Base-by-base conservation (phyloP, 768 basidiomycete species). In the Kwoniella sp. region DNA sequence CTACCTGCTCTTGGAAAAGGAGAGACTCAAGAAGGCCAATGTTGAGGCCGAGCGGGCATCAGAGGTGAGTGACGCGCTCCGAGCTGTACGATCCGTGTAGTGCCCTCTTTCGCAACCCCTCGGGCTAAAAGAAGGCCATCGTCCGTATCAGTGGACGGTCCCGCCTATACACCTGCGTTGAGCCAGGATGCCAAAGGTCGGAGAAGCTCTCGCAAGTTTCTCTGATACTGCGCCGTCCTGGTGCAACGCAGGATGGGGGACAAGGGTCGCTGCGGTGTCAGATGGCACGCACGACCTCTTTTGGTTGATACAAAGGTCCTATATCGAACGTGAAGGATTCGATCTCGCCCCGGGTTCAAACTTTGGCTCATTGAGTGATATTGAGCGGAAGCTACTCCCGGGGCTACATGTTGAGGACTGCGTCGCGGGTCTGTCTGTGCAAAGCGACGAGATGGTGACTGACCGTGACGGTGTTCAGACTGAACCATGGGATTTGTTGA, bases 251-350 rank as follows among this genome's bases (percentile, higher is more conserved):
- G 37, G 37, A 38, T 38, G 37, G 23, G 5, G 19, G 37, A 38
- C 8, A 38, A 38, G 37, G 15, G n/a, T n/a, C n/a, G n/a, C n/a
- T n/a, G n/a, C n/a, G n/a, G n/a, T n/a, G n/a, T n/a, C n/a, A n/a
- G n/a, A n/a, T n/a, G n/a, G n/a, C n/a, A n/a, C n/a, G n/a, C n/a
- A n/a, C n/a, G 68, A 41, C 31, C 64, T 76, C 75, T 76, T 80
- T 78, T 80, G 87, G 86, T 86, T 84, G 92, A 98, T 98, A 92
- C 90, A 85, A 87, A 76, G 80, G 87, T 88, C 92, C 92, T 70
- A 95, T 66, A 56, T 50, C 43, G 47, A 55, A 33, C 17, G n/a
- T 22, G 27, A 31, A 7, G n/a, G 27, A n/a, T n/a, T n/a, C n/a
- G 26, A 23, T n/a, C n/a, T n/a, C n/a, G 47, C 37, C 42, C 31